These are phyloP conservation scores for Cercospora sojina DNA, from an alignment of 2,329 filamentous ascomycete genomes.

Conservation along the genomic window DNA sequence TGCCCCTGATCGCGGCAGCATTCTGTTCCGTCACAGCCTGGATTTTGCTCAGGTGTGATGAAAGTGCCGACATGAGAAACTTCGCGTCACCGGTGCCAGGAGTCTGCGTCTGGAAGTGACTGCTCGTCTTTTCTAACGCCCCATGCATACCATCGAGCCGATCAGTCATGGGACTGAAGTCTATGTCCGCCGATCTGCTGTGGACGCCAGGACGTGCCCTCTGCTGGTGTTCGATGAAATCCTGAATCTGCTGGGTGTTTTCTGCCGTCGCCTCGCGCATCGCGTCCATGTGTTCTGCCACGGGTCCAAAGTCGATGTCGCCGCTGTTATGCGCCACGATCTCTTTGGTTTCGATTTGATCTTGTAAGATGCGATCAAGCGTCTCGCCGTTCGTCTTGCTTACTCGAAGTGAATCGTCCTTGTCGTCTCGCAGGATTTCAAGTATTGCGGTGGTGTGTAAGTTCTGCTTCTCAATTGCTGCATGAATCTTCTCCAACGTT, in stretches of 20 bases:
- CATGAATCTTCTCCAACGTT: slow-evolving; percentile 16
- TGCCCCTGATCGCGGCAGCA: slow-evolving; percentile 25
- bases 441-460: slow-evolving; percentile 13
- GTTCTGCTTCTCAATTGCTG: slow-evolving; percentile 17
- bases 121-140: slow-evolving; percentile 23
- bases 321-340: slow-evolving; percentile 17
- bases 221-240: slow-evolving; percentile 24
- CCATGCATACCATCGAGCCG: slow-evolving; percentile 28
- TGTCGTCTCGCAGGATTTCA: slow-evolving; percentile 19
- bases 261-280: slow-evolving; percentile 25
- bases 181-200: slow-evolving; percentile 21
- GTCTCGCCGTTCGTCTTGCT: slow-evolving; percentile 2
- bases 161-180: slow-evolving; percentile 32
- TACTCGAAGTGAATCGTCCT: background rate
- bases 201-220: background rate
- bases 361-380: slow-evolving; percentile 23
- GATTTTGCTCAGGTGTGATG: slow-evolving; percentile 33
- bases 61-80: slow-evolving; percentile 33
- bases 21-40: slow-evolving; percentile 35
- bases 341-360: slow-evolving; percentile 25
- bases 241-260: slow-evolving; percentile 25
- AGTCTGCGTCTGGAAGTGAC: slow-evolving; percentile 4
- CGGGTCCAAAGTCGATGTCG: slow-evolving; percentile 25
- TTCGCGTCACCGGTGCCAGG: slow-evolving; percentile 28
- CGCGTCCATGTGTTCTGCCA: slow-evolving; percentile 27